These are phyloP conservation scores for Inosperma sp. DNA, from an alignment of 768 basidiomycete genomes.

Conservation along the genomic window DNA sequence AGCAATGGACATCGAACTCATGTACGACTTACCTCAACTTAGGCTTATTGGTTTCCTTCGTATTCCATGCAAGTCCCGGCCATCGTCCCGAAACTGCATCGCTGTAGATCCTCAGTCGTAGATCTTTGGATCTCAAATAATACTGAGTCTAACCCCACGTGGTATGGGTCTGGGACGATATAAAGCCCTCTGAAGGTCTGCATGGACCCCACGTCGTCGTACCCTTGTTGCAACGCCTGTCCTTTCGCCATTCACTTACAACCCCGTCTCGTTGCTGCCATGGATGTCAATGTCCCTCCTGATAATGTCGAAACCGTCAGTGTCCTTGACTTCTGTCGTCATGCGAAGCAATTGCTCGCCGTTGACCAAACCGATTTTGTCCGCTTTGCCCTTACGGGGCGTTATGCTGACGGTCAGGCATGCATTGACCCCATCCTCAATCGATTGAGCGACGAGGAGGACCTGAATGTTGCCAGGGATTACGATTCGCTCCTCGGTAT, in stretches of 20 bases:
- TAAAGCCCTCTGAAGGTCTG: no score
- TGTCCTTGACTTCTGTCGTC: neutral
- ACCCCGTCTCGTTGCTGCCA: no score
- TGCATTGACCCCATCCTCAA: slow-evolving; percentile 17
- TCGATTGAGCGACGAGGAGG: neutral
- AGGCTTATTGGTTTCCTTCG: neutral
- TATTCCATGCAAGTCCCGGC: neutral
- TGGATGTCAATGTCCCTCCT: no score
- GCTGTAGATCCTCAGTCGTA: no score
- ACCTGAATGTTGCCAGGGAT: slow-evolving; percentile 9
- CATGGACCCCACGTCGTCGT: no score
- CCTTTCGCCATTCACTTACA: no score
- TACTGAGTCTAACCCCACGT: no score
- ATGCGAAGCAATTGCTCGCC: slow-evolving; percentile 3
- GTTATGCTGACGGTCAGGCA: slow-evolving; percentile 6
- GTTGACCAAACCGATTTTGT: slow-evolving; percentile 7
- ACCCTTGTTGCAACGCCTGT: no score
- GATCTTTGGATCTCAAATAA: no score
- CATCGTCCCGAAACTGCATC: no score
- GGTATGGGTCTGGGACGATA: no score
- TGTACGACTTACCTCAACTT: neutral
- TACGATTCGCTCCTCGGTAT: slow-evolving; percentile 24
- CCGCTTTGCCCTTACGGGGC: slow-evolving; percentile 18
- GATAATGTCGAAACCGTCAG: neutral
- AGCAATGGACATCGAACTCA: neutral